A percentile compares a stretch with the other conserved stretches of the same genome.
phyloP scores from a whole-genome alignment of 495 filamentous ascomycete genomes.

The Trichoderma erinaceum region DNA sequence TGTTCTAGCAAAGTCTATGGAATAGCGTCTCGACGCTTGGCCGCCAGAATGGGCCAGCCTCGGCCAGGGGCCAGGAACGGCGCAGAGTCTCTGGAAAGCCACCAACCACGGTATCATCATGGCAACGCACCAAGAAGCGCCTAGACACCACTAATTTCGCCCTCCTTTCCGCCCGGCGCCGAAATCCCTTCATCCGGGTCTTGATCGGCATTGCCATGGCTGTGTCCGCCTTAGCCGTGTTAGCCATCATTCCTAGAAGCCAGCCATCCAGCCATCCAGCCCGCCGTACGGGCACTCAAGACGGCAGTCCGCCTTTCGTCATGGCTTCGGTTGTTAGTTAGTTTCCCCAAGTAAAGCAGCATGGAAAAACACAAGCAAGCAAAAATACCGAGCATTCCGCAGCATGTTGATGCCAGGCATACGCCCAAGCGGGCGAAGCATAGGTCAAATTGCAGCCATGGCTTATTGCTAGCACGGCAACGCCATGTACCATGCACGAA shows the following conservation, averaged over 20 bases:
- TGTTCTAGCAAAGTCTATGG: slow-evolving; percentile 1
- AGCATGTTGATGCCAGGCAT: background rate
- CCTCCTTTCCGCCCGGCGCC: background rate
- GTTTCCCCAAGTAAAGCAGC: background rate
- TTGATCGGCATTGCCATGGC: background rate
- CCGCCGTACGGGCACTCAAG: background rate
- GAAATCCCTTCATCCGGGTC: background rate
- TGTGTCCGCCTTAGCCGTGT: background rate
- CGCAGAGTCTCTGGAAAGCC: background rate
- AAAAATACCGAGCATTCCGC: background rate
- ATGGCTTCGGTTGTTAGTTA: background rate
- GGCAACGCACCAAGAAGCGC: background rate
- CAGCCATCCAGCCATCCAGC: background rate
- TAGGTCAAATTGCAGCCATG: background rate
- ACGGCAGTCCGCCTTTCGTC: background rate
- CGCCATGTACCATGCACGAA: background rate
- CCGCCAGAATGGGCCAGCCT: slow-evolving; percentile 7
- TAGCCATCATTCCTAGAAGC: background rate
- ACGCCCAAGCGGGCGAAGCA: too few relatives aligned
- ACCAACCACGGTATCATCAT: background rate
- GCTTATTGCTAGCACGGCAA: background rate
- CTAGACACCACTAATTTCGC: background rate
- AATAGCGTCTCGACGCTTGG: slow-evolving; percentile 9
- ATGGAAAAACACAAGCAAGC: background rate
- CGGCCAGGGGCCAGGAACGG: slow-evolving; percentile 10